Evolutionary conservation across 805 yeast genomes (phyloP).

Genomic region (Zygotorulaspora florentina): DNA sequence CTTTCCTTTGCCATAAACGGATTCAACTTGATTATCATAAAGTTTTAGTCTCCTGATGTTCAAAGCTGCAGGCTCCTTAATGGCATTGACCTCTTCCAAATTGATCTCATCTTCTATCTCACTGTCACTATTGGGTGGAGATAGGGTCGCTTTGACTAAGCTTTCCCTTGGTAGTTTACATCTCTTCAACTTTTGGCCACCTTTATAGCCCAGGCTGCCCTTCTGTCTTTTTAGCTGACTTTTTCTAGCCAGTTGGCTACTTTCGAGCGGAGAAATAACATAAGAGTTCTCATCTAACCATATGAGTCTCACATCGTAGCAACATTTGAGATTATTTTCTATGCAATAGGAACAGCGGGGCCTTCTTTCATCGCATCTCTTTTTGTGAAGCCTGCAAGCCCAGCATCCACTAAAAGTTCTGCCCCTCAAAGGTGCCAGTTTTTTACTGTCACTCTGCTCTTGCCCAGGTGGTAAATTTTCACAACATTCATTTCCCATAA

Average conservation of each 20-base stretch:
- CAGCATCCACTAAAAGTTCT: slow-evolving; percentile 36
- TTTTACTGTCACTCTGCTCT: neutral
- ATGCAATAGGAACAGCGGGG: slow-evolving; percentile 30
- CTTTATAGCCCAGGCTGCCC: neutral
- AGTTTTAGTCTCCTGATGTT: slow-evolving; percentile 32
- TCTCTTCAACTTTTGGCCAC: neutral
- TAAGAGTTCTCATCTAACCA: slow-evolving; percentile 31
- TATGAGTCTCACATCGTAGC: slow-evolving; percentile 30
- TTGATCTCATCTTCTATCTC: slow-evolving; percentile 4
- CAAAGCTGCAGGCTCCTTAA: slow-evolving; percentile 8
- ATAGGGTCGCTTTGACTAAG: slow-evolving; percentile 19
- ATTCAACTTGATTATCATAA: slow-evolving; percentile 26
- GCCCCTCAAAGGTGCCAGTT: slow-evolving; percentile 8
- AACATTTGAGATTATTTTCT: slow-evolving; percentile 25
- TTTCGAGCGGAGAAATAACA: slow-evolving; percentile 1
- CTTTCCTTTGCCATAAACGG: slow-evolving; percentile 20
- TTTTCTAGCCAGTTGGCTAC: slow-evolving; percentile 1
- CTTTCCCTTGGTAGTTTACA: slow-evolving; percentile 16
- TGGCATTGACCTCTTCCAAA: neutral
- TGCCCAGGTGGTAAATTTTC: neutral
- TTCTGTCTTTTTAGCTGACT: neutral
- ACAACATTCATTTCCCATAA: neutral
- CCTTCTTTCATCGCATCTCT: slow-evolving; percentile 30
- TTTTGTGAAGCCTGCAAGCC: slow-evolving; percentile 34
- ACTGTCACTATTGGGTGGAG: slow-evolving; percentile 8